Evolutionary conservation across 257 asterid genomes (phyloP), one percentile per base, ranked within the genome.

Genomic region (Ilex aquifolium): DNA sequence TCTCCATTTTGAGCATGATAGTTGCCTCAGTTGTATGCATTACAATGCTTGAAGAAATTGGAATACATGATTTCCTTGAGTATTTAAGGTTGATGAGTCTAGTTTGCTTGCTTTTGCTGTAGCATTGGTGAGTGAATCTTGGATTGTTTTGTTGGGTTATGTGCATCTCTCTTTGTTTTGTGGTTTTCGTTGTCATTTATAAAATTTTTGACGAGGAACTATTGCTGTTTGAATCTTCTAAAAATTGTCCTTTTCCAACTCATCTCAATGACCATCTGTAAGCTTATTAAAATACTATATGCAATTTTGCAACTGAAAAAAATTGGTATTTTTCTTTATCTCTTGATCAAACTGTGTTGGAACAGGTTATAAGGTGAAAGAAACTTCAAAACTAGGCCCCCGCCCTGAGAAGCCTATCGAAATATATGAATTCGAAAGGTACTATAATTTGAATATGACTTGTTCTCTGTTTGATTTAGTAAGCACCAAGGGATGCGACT

Each of bases 381-480:
- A 90, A 71, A 81, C 78, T 63, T 85, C 96, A 57, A 90, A 90
- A 53, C 31, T 87, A 74, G 97, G 97, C 62, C 92, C 88, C 68
- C 95, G 97, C 31, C 97, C 96, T 2, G 99, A 83, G 79, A 84
- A 80, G 75, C 97, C 95, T 31, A 87, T 93, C 48, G 97, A 87
- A 83, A 87, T 93, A 58, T 90, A 90, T 67, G 97, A 87, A 74
- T 87, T 70, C 69, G 96, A 90, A 77, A 77, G 99, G 95, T 87
- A 76, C 44, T 51, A 64, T 40, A 2, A 51, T 21, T 62, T 6
- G 3, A 60, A 42, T 70, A 49, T 32, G 15, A 51, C 27, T 21
- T 21, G 56, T 66, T 63, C 44, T 56, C 21, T 50, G 56, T 10
- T 50, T 4, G 56, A 50, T 50, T 11, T 50, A 14, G 56, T 50